A percentile compares a stretch with the other conserved stretches of the same genome.
These are phyloP conservation scores for Laetiporus sulphureus DNA, from an alignment of 1,284 basidiomycete genomes.

Conservation along the genomic window DNA sequence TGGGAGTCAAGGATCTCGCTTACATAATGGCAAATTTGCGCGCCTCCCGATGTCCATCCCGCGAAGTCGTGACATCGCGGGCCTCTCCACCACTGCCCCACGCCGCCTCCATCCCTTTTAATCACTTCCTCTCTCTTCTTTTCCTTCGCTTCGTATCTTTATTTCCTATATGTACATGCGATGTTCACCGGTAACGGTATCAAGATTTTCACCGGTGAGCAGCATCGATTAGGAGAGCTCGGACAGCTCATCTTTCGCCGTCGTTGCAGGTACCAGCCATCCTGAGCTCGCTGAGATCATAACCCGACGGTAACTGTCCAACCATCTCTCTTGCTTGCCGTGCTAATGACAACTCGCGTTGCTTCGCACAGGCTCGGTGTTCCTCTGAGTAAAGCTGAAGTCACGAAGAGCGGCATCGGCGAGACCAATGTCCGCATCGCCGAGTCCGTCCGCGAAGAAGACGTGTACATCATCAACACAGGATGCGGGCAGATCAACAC, in stretches of 20 bases:
- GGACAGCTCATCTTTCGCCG: conserved; percentile 7
- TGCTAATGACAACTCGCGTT: conserved; percentile 1
- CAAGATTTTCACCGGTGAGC: conserved; percentile 87
- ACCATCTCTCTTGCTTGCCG: neutral
- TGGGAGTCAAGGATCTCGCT: neutral
- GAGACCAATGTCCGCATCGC: conserved; percentile 90
- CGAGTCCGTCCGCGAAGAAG: conserved; percentile 96
- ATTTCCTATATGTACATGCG: conserved; percentile 23
- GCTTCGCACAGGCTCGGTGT: conserved; percentile 66
- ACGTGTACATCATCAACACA: conserved; percentile 99
- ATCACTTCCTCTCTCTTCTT: conserved; percentile 6
- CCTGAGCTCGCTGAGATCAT: conserved; percentile 94
- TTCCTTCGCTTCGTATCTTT: conserved; percentile 19
- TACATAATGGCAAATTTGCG: conserved; percentile 3
- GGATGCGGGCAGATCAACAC: conserved; percentile 85
- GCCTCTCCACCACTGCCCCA: conserved; percentile 3
- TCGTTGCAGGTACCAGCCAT: conserved; percentile 76
- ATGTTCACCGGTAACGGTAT: conserved; percentile 82
- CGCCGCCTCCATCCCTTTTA: conserved; percentile 7
- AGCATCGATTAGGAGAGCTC: neutral
- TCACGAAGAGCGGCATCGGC: conserved; percentile 86
- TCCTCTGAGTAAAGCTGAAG: conserved; percentile 78
- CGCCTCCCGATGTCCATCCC: no score
- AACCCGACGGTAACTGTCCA: conserved; percentile 77
- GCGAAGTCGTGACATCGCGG: neutral